Base-by-base conservation (phyloP, 2,329 filamentous ascomycete species). In the Apiospora sp. region DNA sequence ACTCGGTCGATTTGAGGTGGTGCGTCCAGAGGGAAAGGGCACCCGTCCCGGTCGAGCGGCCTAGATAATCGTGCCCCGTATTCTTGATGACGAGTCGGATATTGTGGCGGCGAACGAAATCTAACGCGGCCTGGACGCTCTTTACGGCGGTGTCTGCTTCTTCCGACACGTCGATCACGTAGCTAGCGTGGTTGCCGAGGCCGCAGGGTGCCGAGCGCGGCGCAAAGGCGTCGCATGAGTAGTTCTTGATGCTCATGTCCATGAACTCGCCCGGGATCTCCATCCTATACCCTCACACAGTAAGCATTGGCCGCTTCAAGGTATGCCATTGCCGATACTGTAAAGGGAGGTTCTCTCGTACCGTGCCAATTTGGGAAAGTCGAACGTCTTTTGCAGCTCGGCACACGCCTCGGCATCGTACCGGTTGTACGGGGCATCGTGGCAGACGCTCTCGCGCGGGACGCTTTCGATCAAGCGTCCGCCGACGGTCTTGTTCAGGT, bases 11-110 rank as follows among this genome's bases (percentile, higher is more conserved):
- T 73, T 81, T 79, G 22, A 82, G 73, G 70, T 81, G 75, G 68
- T 82, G 76, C 24, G 78, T 81, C 79, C 79, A 79, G 19, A 82
- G 48, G 13, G 75, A 75, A n/a, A 83, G 75, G 4, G 77, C 77
- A 14, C 80, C 79, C 8, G 74, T 73, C 14, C 79, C 80, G 6
- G 75, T 76, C 8, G 78, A 80, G 43, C 79, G 74, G 3, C 82
- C 79, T 7, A 81, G 73, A 64, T 78, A 83, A 71, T 85, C 75
- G 27, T 78, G 77, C 0, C 77, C 75, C 0, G 77, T 77, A 30
- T 77, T 76, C 37, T 76, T 76, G 54, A 78, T 72, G 14, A 72
- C 30, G 1, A 78, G 54, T 4, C 75, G 67, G 41, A 77, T 71
- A 41, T 76, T 75, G 27, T 74, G 73, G 19, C 73, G 44, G 22